phyloP scores from a whole-genome alignment of 1,139 yeast species.

The Scheffersomyces stambukii region DNA sequence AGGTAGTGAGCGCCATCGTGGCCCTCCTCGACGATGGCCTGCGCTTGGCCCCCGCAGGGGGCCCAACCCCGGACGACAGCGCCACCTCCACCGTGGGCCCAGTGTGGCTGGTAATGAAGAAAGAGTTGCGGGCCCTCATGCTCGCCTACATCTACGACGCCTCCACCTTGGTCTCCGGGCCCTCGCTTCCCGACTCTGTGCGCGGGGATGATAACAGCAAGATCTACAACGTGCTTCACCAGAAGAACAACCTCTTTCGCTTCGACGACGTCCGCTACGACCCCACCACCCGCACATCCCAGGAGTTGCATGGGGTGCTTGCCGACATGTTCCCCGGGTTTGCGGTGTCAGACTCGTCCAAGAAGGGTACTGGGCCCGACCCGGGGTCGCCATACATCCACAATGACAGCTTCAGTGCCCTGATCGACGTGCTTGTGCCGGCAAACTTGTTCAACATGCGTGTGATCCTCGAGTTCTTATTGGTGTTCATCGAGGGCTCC shows the following conservation, averaged over 20 bases:
- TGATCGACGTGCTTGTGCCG: constrained; percentile 66
- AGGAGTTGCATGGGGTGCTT: constrained; percentile 43
- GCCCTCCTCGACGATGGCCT: constrained; percentile 15
- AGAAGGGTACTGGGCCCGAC: constrained; percentile 9
- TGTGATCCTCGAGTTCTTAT: constrained; percentile 59
- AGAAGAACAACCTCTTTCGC: constrained; percentile 37
- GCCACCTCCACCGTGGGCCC: constrained; percentile 3
- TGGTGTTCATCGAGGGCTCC: constrained; percentile 53
- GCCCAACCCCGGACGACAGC: constrained; percentile 1
- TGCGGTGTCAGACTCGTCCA: constrained; percentile 23
- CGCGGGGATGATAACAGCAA: constrained; percentile 7
- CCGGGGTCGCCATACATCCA: constrained; percentile 51
- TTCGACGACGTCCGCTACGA: constrained; percentile 44
- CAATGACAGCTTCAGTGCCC: constrained; percentile 48
- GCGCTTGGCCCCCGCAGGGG: constrained; percentile 4
- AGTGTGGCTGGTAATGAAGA: constrained; percentile 51
- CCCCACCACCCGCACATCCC: constrained; percentile 31
- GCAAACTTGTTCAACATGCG: constrained; percentile 82
- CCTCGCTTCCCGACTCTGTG: constrained; percentile 1
- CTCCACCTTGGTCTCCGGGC: constrained; percentile 1
- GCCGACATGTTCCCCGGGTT: constrained; percentile 65
- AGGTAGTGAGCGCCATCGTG: constrained; percentile 58
- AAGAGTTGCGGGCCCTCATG: constrained; percentile 56
- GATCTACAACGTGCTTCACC: constrained; percentile 5
- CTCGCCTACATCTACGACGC: constrained; percentile 48